These are phyloP conservation scores for Blastocrithidia nonstop DNA, from an alignment of 208 protist species.

Conservation along the genomic window DNA sequence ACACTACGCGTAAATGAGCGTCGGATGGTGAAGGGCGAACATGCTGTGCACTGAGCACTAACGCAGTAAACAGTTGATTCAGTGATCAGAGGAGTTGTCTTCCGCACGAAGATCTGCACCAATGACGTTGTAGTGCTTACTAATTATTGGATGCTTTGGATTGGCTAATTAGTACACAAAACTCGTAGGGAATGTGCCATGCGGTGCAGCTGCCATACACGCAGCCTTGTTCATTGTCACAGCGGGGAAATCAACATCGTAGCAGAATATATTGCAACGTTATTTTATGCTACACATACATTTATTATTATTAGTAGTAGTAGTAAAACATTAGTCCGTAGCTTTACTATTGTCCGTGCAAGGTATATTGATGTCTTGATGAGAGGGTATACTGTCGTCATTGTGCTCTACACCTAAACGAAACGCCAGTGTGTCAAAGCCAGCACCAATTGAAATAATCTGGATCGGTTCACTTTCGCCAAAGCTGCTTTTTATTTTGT, in stretches of 20 bases:
- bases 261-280: slow-evolving; percentile 30
- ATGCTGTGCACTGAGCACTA: no score
- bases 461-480: slow-evolving; percentile 15
- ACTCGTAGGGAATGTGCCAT: slow-evolving; percentile 20
- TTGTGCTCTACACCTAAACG: no score
- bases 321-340: not conserved
- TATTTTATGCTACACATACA: not conserved
- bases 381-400: no score
- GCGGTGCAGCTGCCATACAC: slow-evolving; percentile 42
- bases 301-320: not conserved
- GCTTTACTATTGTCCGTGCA: not conserved
- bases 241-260: slow-evolving; percentile 69
- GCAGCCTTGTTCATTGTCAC: slow-evolving; percentile 61
- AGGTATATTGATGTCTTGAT: no score
- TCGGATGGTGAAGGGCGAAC: slow-evolving; percentile 29
- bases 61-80: slow-evolving; percentile 10
- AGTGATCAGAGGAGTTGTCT: slow-evolving; percentile 13
- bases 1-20: slow-evolving; percentile 83
- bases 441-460: slow-evolving; percentile 75
- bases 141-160: slow-evolving; percentile 2
- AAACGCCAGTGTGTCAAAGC: slow-evolving; percentile 77
- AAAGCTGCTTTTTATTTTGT: no score
- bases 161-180: slow-evolving; percentile 10
- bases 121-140: slow-evolving; percentile 31
- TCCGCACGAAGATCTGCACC: slow-evolving; percentile 59